Evolutionary conservation across 495 filamentous ascomycete species (phyloP), one percentile per base, ranked within the genome.

Genomic region (Aspergillus heteromorphus): DNA sequence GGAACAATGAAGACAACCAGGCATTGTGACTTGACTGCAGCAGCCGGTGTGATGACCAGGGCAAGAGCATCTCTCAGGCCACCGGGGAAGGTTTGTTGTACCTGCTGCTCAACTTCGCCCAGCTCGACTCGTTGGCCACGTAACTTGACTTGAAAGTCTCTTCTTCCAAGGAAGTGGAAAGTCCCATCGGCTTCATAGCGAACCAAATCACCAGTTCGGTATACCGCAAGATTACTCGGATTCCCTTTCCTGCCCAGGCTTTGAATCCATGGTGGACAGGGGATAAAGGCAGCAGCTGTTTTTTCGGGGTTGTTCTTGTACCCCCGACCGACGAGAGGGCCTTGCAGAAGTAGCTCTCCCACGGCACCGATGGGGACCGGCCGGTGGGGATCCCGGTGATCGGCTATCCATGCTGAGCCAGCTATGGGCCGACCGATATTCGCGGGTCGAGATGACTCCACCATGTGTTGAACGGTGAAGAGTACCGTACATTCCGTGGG

Each of bases 291-390:
- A 2, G 64, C 53, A 6, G 58, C 61, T 0, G 75, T 82, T 51
- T 65, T 68, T 13, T 65, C 69, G 2, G 65, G 58, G 16, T 66
- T 43, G 4, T 79, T 71, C 4, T 84, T 62, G 51, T 86, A 86
- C 0, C 74, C 75, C 0, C 69, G 62, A 3, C 69, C 79, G 6
- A 86, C 64, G 10, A 77, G 64, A 0, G 81, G 80, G 0, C 83
- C 83, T 68, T 85, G 80, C 16, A 87, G 67, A 4, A 79, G 59
- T 17, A 86, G 64, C 62, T 87, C 84, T 18, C 84, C 84, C n/a
- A 84, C 67, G 1, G 66, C 63, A 10, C 84, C 84, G 21, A 85
- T 60, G 0, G 82, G 79, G 13, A 78, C 70, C 6, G 85, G 73
- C 0, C 60, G 52, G 21, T 84, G 55, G 34, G 78, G 74, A 54